Percentiles rank a stretch among this genome's conserved stretches.
Evolutionary conservation across 176 grass and related monocot species (phyloP).

Genomic region (Triticum timopheevii): DNA sequence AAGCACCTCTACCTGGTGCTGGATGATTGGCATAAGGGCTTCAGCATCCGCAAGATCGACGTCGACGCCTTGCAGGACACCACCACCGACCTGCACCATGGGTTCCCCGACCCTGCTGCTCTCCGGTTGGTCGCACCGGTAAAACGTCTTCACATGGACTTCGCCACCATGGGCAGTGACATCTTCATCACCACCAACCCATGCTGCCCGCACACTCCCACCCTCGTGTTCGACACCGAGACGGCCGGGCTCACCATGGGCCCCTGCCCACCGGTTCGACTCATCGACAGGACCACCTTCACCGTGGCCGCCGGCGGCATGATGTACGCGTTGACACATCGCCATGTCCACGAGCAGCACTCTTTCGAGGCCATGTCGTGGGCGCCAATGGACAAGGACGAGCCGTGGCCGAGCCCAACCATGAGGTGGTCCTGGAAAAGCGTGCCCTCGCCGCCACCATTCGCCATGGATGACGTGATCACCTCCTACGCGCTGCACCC

Average conservation of each 20-base stretch:
- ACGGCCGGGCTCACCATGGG: conserved; percentile 7
- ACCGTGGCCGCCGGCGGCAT: neutral
- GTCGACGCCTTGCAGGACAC: too few relatives aligned
- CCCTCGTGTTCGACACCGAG: neutral
- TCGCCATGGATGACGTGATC: too few relatives aligned
- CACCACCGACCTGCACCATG: neutral
- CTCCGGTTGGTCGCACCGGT: neutral
- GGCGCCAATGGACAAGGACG: too few relatives aligned
- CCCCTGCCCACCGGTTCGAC: neutral
- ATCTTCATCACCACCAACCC: conserved; percentile 4
- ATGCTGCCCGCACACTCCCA: neutral
- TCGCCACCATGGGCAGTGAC: neutral
- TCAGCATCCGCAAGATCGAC: too few relatives aligned
- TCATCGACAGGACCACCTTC: neutral
- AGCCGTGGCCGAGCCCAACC: too few relatives aligned
- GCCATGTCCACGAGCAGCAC: too few relatives aligned
- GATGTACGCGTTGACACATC: neutral
- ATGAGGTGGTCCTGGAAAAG: too few relatives aligned
- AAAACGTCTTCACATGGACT: neutral
- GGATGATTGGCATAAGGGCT: too few relatives aligned
- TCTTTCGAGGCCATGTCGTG: too few relatives aligned
- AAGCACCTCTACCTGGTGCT: too few relatives aligned
- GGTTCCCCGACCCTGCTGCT: neutral
- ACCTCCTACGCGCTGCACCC: too few relatives aligned
- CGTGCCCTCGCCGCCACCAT: too few relatives aligned